Percentiles rank a stretch among this genome's conserved stretches.
Evolutionary conservation across 495 filamentous ascomycete species (phyloP).

Genomic region (Penicillium arizonense): DNA sequence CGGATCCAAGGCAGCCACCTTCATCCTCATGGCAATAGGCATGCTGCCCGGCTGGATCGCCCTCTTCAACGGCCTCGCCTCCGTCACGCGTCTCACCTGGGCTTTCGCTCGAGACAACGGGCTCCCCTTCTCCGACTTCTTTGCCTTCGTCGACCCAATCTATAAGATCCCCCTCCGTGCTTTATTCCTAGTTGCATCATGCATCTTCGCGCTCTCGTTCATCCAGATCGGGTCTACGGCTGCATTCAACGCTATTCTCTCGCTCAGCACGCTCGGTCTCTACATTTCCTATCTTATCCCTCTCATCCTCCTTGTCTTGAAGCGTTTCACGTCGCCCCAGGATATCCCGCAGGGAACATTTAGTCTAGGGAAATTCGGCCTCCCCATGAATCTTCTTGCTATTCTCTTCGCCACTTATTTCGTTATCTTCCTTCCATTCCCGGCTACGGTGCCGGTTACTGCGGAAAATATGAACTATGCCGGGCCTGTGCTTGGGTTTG

Average conservation of each 20-base stretch:
- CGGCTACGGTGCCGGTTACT: conserved; percentile 36
- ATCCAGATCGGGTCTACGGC: conserved; percentile 49
- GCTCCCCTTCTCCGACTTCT: conserved; percentile 52
- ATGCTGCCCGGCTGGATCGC: conserved; percentile 40
- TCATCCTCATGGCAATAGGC: conserved; percentile 40
- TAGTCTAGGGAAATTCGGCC: conserved; percentile 30
- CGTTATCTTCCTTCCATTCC: conserved; percentile 46
- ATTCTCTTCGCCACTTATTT: conserved; percentile 42
- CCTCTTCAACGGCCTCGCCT: conserved; percentile 49
- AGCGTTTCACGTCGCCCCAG: conserved; percentile 21
- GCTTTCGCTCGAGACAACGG: conserved; percentile 61
- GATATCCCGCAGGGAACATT: conserved; percentile 31
- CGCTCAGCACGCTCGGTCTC: conserved; percentile 45
- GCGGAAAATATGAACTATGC: conserved; percentile 46
- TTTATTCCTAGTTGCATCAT: conserved; percentile 37
- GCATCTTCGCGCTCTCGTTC: conserved; percentile 41
- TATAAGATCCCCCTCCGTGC: conserved; percentile 49
- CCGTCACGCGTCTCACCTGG: conserved; percentile 54
- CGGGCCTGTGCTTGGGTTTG: conserved; percentile 39
- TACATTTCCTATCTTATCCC: conserved; percentile 53
- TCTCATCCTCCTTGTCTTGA: conserved; percentile 36
- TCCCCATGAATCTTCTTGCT: conserved; percentile 41
- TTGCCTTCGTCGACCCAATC: conserved; percentile 39
- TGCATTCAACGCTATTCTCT: conserved; percentile 51
- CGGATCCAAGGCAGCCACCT: conserved; percentile 41